Percentiles rank a stretch among this genome's conserved stretches.
Conservation (phyloP, 169 alveolate species). For the Plasmodium adleri region DNA sequence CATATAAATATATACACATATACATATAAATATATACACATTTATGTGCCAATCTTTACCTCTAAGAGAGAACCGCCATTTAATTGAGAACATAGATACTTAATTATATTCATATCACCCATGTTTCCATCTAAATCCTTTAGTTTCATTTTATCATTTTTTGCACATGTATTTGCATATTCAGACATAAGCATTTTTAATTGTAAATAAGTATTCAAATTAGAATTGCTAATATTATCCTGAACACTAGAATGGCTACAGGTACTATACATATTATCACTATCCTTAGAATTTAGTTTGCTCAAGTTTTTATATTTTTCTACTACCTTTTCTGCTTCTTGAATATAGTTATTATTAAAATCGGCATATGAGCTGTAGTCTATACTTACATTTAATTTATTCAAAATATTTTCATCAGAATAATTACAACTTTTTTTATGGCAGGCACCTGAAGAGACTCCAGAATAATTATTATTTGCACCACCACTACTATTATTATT, state of each 20-base stretch:
- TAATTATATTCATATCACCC: constrained; percentile 20
- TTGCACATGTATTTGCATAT: constrained; percentile 36
- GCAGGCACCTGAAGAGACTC: not conserved
- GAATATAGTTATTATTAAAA: constrained; percentile 55
- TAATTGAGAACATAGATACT: constrained; percentile 18
- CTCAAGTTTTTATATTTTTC: constrained; percentile 56
- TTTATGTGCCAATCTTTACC: not conserved
- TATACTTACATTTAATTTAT: constrained; percentile 62
- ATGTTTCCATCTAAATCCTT: constrained; percentile 17
- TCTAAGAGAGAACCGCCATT: constrained; percentile 11
- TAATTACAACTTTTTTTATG: constrained; percentile 39
- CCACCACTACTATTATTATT: not conserved
- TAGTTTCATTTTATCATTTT: constrained; percentile 16
- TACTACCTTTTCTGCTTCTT: constrained; percentile 67
- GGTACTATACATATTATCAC: constrained; percentile 67
- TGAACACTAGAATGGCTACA: constrained; percentile 20
- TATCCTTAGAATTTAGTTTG: constrained; percentile 57
- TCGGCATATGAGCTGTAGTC: constrained; percentile 49
- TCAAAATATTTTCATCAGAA: constrained; percentile 63
- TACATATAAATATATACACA: not conserved
- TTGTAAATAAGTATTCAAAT: constrained; percentile 37
- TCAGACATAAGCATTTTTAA: constrained; percentile 44
- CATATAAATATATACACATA: not conserved
- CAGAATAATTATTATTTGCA: constrained; percentile 13
- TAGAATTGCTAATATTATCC: constrained; percentile 6